Evolutionary conservation across 495 filamentous ascomycete species (phyloP), one percentile per base, ranked within the genome.

Genomic region (Baudoinia panamericana): DNA sequence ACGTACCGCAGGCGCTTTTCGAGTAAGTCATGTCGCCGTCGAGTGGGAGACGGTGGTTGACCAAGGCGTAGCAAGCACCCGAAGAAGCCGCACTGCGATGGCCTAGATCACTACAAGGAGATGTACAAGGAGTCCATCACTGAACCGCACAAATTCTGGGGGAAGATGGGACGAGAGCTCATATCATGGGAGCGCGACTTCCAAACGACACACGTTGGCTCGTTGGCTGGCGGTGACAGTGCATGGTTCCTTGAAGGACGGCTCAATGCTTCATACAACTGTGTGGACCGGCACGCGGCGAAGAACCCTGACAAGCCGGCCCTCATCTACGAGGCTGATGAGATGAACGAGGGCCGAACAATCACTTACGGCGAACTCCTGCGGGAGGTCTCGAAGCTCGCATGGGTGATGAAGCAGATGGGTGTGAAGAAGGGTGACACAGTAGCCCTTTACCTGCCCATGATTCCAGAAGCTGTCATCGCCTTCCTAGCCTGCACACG

Each of bases 311-410:
- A 94, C 63, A 82, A 75, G 66, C 74, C 87, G 27, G 90, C 90
- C 52, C 92, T 99, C 62, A 94, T 96, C 69, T 99, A 95, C 66
- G 90, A 99, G 63, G 90, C 86, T 37, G 92, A 96, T 53, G 90
- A 96, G 63, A 77, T 79, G 20, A 71, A 65, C 31, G 80, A 93
- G 52, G 88, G 92, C 53, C 84, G 90, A 38, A 84, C 66, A 18
- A 80, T 96, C 55, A 90, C 84, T 46, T 99, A 96, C 53, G 75
- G 79, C 55, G 86, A 99, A 73, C 77, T 99, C 35, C 76, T 96
- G 30, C 77, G 87, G 41, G 75, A 99, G 58, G 92, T 99, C 6
- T 94, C 78, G 41, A 81, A 77, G 56, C 71, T 84, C 17, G 76
- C 90, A 34, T 79, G 82, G 61, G 78, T 85, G 13, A 70, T 99